A percentile compares a stretch with the other conserved stretches of the same genome.
Evolutionary conservation across 2,329 filamentous ascomycete species (phyloP).

Genomic region (Pseudogymnoascus sp.): DNA sequence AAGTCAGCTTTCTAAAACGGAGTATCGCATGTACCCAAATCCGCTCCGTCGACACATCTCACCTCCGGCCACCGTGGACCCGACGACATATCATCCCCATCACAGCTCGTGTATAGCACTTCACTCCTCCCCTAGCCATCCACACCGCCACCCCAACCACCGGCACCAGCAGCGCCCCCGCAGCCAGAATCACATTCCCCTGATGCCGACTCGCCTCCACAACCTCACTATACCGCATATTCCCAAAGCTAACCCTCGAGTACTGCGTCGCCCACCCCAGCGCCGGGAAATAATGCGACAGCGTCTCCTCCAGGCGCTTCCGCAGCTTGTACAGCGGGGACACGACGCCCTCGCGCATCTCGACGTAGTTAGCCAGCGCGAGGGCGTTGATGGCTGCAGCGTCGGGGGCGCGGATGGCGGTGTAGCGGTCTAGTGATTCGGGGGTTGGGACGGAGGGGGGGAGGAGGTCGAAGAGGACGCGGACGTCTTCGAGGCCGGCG

Average conservation of each 20-base stretch:
- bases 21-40: background rate
- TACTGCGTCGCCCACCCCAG: constrained; percentile 92
- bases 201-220: constrained; percentile 61
- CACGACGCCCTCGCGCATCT: constrained; percentile 84
- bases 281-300: constrained; percentile 66
- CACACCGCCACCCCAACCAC: background rate
- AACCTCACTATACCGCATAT: constrained; percentile 82
- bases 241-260: constrained; percentile 83
- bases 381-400: constrained; percentile 88
- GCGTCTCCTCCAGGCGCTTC: constrained; percentile 77
- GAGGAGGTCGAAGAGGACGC: constrained; percentile 73
- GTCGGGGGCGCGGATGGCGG: constrained; percentile 62
- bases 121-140: background rate
- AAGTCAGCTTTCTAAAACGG: background rate
- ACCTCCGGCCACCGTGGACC: background rate
- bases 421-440: constrained; percentile 69
- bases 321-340: constrained; percentile 69
- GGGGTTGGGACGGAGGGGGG: constrained; percentile 44
- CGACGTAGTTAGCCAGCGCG: constrained; percentile 81
- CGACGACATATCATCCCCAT: background rate
- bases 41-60: background rate
- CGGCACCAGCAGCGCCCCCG: constrained; percentile 7
- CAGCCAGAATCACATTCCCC: constrained; percentile 43
- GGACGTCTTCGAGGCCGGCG: constrained; percentile 87
- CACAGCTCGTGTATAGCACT: background rate